These are phyloP conservation scores for Candida hispaniensis DNA, from an alignment of 805 yeast species.

Conservation along the genomic window DNA sequence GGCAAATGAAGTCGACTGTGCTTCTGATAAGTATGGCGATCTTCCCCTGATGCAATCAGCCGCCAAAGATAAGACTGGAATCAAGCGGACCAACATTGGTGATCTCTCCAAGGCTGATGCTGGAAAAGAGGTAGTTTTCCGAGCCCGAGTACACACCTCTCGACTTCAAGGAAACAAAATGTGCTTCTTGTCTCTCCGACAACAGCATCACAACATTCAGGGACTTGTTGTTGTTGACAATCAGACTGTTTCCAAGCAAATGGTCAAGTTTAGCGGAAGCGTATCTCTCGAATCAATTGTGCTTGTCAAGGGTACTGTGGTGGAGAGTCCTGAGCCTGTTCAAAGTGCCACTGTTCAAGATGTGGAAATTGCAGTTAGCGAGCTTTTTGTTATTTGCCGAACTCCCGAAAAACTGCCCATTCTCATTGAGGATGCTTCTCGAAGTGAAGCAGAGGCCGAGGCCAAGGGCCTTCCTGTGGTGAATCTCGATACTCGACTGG, in stretches of 20 bases:
- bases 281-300: constrained; percentile 86
- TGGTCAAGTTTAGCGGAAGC: constrained; percentile 92
- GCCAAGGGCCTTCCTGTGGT: constrained; percentile 86
- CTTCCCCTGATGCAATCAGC: constrained; percentile 73
- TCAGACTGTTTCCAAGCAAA: constrained; percentile 70
- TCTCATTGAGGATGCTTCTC: constrained; percentile 89
- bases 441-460: constrained; percentile 76
- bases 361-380: constrained; percentile 68
- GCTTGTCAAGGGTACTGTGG: constrained; percentile 74
- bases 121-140: constrained; percentile 68
- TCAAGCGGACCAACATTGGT: constrained; percentile 47
- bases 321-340: constrained; percentile 74
- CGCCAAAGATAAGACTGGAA: constrained; percentile 46
- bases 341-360: constrained; percentile 88
- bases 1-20: constrained; percentile 72
- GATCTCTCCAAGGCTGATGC: constrained; percentile 46
- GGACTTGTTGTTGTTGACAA: constrained; percentile 69
- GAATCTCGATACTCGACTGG: constrained; percentile 91
- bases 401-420: constrained; percentile 91
- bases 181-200: constrained; percentile 85
- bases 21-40: constrained; percentile 82
- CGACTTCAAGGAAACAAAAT: constrained; percentile 95
- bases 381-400: constrained; percentile 67
- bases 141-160: constrained; percentile 89
- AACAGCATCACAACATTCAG: constrained; percentile 73